phyloP scores from a whole-genome alignment of 192 early-diverging fungal genomes.

The Dissophora globulifera region DNA sequence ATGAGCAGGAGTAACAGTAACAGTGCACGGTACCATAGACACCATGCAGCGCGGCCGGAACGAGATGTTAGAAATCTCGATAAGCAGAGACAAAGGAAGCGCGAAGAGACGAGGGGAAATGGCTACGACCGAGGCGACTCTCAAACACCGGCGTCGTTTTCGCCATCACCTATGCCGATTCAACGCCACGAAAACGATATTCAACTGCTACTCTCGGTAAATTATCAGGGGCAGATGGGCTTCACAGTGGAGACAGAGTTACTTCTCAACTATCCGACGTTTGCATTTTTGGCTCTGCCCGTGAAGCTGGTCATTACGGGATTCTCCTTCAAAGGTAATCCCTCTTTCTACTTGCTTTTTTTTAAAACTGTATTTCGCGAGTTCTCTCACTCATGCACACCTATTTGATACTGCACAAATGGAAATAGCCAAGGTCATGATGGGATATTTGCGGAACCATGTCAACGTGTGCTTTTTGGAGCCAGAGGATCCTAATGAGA shows the following conservation, averaged over 20 bases:
- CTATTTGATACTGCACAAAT: no score
- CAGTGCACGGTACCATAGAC: not conserved
- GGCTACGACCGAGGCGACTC: conserved; percentile 2
- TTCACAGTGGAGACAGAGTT: conserved; percentile 75
- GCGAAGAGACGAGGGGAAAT: not conserved
- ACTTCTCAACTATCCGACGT: conserved; percentile 79
- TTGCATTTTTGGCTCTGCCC: conserved; percentile 78
- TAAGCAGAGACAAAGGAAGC: conserved; percentile 9
- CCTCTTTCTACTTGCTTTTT: no score
- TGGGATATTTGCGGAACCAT: conserved; percentile 72
- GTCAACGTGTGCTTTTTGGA: conserved; percentile 80
- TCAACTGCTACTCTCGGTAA: conserved; percentile 69
- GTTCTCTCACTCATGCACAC: no score
- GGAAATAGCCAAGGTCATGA: conserved; percentile 70
- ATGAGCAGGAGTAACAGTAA: conserved; percentile 9
- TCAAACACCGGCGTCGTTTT: not conserved
- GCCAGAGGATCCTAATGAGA: conserved; percentile 63
- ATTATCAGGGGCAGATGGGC: conserved; percentile 81
- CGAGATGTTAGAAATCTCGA: not conserved
- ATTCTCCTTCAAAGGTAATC: conserved; percentile 72
- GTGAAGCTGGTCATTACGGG: conserved; percentile 75
- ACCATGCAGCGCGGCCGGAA: not conserved
- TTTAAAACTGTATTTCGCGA: no score
- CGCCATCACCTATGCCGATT: conserved; percentile 3
- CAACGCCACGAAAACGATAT: conserved; percentile 69